phyloP scores from a whole-genome alignment of 768 basidiomycete genomes.

The Lactarius psammicola region DNA sequence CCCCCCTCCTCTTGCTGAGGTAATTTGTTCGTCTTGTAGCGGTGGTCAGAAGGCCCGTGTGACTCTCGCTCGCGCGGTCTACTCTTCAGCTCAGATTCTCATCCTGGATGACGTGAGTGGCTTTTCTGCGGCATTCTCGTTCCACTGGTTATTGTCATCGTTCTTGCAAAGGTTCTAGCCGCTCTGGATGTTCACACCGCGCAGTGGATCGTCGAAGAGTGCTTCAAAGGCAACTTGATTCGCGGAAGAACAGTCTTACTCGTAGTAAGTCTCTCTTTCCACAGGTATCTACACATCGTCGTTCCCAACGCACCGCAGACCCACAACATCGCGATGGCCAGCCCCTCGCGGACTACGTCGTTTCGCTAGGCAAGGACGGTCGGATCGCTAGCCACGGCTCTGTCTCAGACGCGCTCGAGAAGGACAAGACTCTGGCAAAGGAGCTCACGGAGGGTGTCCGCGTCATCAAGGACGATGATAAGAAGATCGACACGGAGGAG shows the following conservation, averaged over 20 bases:
- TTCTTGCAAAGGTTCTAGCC: constrained; percentile 39
- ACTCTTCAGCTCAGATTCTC: too few species aligned
- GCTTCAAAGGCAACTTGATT: constrained; percentile 49
- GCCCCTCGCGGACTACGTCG: constrained; percentile 53
- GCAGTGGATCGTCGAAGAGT: constrained; percentile 51
- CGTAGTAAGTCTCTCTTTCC: constrained; percentile 43
- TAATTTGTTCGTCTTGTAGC: constrained; percentile 27
- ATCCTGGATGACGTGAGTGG: constrained; percentile 69
- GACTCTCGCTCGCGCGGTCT: constrained; percentile 57
- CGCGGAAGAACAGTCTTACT: constrained; percentile 51
- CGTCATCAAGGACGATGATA: constrained; percentile 32
- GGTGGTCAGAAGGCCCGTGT: constrained; percentile 62
- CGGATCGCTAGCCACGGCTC: constrained; percentile 49
- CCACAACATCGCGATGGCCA: constrained; percentile 53
- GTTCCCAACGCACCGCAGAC: constrained; percentile 37
- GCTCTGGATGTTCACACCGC: too few species aligned
- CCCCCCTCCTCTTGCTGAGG: neutral
- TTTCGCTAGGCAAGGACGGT: constrained; percentile 57
- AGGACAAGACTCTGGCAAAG: constrained; percentile 38
- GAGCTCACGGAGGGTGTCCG: constrained; percentile 32
- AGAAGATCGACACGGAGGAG: constrained; percentile 31
- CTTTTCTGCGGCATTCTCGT: neutral
- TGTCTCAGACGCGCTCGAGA: constrained; percentile 46
- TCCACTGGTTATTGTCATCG: neutral
- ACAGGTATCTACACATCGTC: neutral